These are phyloP conservation scores for Pseudonitzschia multiseries DNA, from an alignment of 108 stramenopile genomes.

Conservation along the genomic window DNA sequence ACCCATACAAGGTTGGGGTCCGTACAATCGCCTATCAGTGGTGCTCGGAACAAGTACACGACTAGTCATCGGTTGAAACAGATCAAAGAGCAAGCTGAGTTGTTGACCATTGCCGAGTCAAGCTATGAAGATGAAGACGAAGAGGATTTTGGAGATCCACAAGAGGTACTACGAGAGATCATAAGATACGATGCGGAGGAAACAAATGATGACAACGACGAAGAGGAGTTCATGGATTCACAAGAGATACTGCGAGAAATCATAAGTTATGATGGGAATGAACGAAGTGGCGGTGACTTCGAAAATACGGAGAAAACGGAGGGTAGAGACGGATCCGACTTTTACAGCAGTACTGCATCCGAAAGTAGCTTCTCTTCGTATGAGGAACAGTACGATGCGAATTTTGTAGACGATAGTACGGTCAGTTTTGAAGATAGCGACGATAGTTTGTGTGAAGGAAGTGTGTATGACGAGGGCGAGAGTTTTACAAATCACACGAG, in stretches of 20 bases:
- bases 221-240: neutral
- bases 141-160: neutral
- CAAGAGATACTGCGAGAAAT: no score
- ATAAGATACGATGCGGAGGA: neutral
- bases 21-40: neutral
- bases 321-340: no score
- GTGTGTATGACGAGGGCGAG: neutral
- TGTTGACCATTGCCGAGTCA: conserved; percentile 3
- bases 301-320: no score
- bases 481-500: neutral
- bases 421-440: neutral
- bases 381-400: neutral
- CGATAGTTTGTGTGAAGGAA: neutral
- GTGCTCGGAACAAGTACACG: neutral
- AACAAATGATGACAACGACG: neutral
- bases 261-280: neutral
- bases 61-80: neutral
- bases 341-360: no score
- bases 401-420: neutral
- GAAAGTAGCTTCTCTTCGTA: no score
- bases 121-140: conserved; percentile 3
- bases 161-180: neutral
- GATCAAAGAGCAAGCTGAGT: neutral
- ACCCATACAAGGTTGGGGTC: neutral
- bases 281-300: neutral